Evolutionary conservation across 176 grass and related monocot species (phyloP).

Genomic region (Poa annua): DNA sequence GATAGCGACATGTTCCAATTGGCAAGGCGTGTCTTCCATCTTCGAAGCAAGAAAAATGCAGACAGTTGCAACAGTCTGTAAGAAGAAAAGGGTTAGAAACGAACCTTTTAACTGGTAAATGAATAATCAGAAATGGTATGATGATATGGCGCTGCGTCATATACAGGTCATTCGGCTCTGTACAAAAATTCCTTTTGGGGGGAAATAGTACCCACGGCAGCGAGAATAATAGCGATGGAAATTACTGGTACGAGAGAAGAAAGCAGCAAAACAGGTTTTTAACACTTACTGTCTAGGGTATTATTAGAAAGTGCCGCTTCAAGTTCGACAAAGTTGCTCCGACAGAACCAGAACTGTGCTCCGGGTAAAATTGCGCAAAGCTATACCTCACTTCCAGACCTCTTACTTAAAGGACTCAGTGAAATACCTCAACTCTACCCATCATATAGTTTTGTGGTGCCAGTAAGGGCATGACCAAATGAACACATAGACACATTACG

Average conservation of each 20-base stretch:
- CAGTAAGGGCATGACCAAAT: not conserved
- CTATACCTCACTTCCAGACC: conserved; percentile 20
- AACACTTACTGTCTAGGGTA: conserved; percentile 53
- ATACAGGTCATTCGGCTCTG: not conserved
- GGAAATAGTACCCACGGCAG: not conserved
- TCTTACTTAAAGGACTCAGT: conserved; percentile 19
- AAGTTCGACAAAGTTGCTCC: conserved; percentile 48
- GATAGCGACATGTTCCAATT: conserved; percentile 37
- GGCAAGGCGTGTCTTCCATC: conserved; percentile 67
- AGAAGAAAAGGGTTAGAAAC: not conserved
- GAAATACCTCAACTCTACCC: conserved; percentile 25
- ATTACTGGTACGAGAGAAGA: conserved; percentile 33
- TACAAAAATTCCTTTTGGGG: not conserved
- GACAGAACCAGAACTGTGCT: conserved; percentile 45
- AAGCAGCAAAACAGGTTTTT: not conserved
- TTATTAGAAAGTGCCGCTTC: conserved; percentile 53
- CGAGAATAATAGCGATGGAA: conserved; percentile 3
- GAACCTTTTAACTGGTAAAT: conserved; percentile 6
- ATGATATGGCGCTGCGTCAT: conserved; percentile 5
- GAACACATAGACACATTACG: conserved; percentile 22
- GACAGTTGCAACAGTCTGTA: conserved; percentile 69
- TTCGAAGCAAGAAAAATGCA: conserved; percentile 77
- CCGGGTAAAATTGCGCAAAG: conserved; percentile 40
- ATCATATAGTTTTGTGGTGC: not conserved
- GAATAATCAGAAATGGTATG: conserved; percentile 13